Evolutionary conservation across 805 yeast genomes (phyloP), one percentile per base, ranked within the genome.

Genomic region (Candida khao-thaluensis): DNA sequence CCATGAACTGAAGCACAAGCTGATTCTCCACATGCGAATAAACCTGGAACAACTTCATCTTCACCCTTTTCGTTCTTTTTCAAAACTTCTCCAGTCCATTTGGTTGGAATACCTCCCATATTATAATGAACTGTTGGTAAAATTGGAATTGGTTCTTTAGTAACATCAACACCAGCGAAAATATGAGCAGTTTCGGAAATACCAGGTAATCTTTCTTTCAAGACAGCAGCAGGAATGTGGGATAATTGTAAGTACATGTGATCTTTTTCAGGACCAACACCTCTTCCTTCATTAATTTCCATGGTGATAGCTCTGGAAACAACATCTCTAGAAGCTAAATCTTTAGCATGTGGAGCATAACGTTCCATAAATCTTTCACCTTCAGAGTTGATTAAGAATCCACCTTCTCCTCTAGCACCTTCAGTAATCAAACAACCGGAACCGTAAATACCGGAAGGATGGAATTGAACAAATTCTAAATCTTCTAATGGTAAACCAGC

Each of bases 331-430:
- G 95, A 89, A 43, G 99, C 99, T 66, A 91, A 77, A 72, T 91
- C 99, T 76, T 91, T 93, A 52, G 98, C 98, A 39, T 90, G 85
- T 51, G 99, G 99, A 42, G 99, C 99, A 62, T 91, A 91, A 70
- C 99, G 84, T 76, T 91, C 99, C 99, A 91, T 91, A 69, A 91
- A 91, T 69, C 99, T 83, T 75, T 91, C 99, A 77, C 99, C 99
- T 72, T 93, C 95, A 52, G 89, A 79, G 79, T 91, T 91, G 49
- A 91, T 77, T 65, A 91, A 76, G 79, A 79, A 93, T 50, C 99
- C 99, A 81, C 99, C 99, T 76, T 93, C 99, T 79, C 99, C 99
- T 77, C 99, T 85, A 52, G 97, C 95, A 74, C 99, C 99, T 72
- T 93, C 99, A 41, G 99, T 93, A 66, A 93, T 93, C 74, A 91